A percentile compares a stretch with the other conserved stretches of the same genome.
These are phyloP conservation scores for Epichloe uncinata DNA, from an alignment of 2,329 filamentous ascomycete genomes.

Conservation along the genomic window DNA sequence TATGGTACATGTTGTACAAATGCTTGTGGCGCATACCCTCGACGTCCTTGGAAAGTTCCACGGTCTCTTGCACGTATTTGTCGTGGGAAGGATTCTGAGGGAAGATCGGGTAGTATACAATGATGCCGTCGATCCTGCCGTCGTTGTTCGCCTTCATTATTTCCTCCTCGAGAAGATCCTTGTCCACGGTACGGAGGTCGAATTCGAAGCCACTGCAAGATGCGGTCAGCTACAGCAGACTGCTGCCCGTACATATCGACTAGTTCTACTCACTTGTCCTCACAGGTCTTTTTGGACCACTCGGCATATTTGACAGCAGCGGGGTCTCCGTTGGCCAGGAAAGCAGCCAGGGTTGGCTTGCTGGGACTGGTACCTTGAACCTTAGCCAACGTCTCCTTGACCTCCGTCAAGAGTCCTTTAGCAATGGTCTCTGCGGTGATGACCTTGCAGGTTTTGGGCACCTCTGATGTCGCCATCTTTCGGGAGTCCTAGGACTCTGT, in stretches of 20 bases:
- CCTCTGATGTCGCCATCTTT: conserved; percentile 19
- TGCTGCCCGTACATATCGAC: neutral
- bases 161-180: conserved; percentile 80
- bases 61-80: conserved; percentile 90
- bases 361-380: conserved; percentile 42
- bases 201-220: conserved; percentile 69
- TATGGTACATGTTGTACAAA: conserved; percentile 99
- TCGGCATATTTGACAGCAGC: conserved; percentile 89
- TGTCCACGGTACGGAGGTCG: conserved; percentile 68
- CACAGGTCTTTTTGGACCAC: conserved; percentile 92
- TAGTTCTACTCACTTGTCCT: conserved; percentile 65
- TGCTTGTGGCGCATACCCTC: conserved; percentile 89
- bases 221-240: conserved; percentile 5
- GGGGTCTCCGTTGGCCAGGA: conserved; percentile 83
- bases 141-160: conserved; percentile 79
- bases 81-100: conserved; percentile 67
- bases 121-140: conserved; percentile 67
- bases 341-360: conserved; percentile 72
- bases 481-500: neutral
- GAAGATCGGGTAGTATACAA: conserved; percentile 98
- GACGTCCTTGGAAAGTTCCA: conserved; percentile 82
- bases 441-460: conserved; percentile 74
- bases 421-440: conserved; percentile 80
- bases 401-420: conserved; percentile 66
- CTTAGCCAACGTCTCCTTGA: conserved; percentile 59